Conservation (phyloP, 78 protist species). For the Anaeramoeba flamelloides region DNA sequence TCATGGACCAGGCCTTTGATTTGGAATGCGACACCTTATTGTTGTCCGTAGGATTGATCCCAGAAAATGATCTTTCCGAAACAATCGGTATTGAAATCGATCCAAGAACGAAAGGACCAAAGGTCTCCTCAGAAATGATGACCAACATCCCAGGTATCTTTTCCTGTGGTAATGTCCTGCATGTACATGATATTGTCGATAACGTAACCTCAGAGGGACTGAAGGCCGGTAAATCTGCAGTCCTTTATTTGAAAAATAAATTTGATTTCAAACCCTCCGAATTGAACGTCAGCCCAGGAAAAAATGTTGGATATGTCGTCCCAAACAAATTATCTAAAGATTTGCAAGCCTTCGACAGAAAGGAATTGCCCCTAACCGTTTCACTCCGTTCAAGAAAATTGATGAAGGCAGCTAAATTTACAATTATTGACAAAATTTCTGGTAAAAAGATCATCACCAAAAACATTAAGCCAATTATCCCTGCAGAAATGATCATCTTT, state of each 20-base stretch:
- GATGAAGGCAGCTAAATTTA: not conserved
- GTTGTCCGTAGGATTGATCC: not conserved
- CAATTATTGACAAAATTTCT: not conserved
- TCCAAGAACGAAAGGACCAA: not conserved
- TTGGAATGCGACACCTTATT: not conserved
- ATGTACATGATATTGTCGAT: not conserved
- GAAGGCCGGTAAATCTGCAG: not conserved
- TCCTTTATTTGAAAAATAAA: not conserved
- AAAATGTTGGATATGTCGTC: not conserved
- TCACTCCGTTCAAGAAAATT: not conserved
- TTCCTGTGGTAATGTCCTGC: not conserved
- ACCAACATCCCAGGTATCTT: not conserved
- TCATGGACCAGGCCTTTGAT: not conserved
- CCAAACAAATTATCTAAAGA: not conserved
- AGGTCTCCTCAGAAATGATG: not conserved
- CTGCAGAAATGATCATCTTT: conserved; percentile 2
- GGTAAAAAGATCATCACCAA: not conserved
- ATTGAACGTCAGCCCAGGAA: not conserved
- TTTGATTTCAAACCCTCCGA: not conserved
- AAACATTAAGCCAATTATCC: not conserved
- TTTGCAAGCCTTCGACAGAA: no score
- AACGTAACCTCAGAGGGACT: not conserved
- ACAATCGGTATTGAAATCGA: not conserved
- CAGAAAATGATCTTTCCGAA: not conserved
- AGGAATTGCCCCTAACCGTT: no score